phyloP scores from a whole-genome alignment of 495 filamentous ascomycete genomes.

The Amphirosellinia nigrospora region DNA sequence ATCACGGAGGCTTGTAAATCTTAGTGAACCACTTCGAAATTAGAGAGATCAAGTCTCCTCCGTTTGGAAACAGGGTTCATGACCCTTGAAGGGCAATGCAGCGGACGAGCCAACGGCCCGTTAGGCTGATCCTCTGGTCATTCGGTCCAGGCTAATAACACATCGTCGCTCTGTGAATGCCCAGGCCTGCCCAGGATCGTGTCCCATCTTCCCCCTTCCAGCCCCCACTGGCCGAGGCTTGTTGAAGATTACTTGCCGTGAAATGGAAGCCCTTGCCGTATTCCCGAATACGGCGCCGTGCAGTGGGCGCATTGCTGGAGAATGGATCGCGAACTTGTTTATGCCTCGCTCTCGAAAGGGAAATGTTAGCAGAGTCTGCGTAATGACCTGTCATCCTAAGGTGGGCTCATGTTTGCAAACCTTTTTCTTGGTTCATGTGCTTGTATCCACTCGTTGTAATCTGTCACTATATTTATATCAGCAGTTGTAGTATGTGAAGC shows the following conservation, averaged over 20 bases:
- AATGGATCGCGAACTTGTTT: slow-evolving; percentile 12
- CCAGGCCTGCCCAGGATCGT: not conserved
- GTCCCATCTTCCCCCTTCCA: slow-evolving; percentile 3
- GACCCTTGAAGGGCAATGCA: not conserved
- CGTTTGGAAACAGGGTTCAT: slow-evolving; percentile 8
- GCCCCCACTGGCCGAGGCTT: not conserved
- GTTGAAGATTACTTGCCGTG: slow-evolving; percentile 7
- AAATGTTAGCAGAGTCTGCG: not conserved
- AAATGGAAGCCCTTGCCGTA: slow-evolving; percentile 20
- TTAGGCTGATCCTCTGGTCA: not conserved
- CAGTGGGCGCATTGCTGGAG: not conserved
- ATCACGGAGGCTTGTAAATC: not conserved
- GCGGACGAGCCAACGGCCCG: slow-evolving; percentile 15
- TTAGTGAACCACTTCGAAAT: not conserved
- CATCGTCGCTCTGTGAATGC: not conserved
- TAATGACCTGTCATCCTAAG: slow-evolving; percentile 9
- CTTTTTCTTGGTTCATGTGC: not conserved
- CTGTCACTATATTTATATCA: not conserved
- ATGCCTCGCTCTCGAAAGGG: slow-evolving; percentile 7
- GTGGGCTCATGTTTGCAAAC: not conserved
- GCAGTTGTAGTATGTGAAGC: not conserved
- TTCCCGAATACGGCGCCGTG: slow-evolving; percentile 20
- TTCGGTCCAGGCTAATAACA: slow-evolving; percentile 18
- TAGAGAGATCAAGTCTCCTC: not conserved
- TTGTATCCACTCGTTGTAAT: not conserved